phyloP scores from a whole-genome alignment of 306 rosid genomes.

The Dryas alaskensis region DNA sequence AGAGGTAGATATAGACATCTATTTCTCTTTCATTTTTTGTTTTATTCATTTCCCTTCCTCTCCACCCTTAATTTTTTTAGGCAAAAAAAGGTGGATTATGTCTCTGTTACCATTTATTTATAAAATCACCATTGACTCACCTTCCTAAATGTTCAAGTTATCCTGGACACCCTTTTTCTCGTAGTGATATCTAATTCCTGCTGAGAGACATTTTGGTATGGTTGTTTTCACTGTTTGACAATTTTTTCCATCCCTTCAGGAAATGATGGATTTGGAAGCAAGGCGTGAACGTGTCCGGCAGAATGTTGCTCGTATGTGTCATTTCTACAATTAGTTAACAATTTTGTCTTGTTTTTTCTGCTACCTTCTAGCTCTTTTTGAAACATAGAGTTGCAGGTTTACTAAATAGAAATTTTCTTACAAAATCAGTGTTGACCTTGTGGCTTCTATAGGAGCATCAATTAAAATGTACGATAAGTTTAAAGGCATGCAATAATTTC shows the following conservation, averaged over 20 bases:
- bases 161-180: not conserved
- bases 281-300: constrained; percentile 78
- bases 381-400: constrained; percentile 21
- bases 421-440: not conserved
- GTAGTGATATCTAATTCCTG: not conserved
- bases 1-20: constrained; percentile 51
- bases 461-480: not conserved
- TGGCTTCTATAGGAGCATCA: not conserved
- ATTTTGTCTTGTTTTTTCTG: constrained; percentile 19
- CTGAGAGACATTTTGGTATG: not conserved
- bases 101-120: not conserved
- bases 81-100: not conserved
- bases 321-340: constrained; percentile 13
- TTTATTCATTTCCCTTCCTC: not conserved
- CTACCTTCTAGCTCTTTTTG: constrained; percentile 17
- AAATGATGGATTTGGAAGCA: constrained; percentile 71
- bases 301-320: constrained; percentile 83
- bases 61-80: not conserved
- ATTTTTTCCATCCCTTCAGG: constrained; percentile 47
- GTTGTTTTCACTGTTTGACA: constrained; percentile 22
- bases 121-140: not conserved
- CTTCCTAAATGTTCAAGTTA: not conserved
- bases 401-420: not conserved
- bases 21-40: not conserved
- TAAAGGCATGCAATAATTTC: not conserved